These are phyloP conservation scores for Gyrodon lividus DNA, from an alignment of 768 basidiomycete genomes.

Conservation along the genomic window DNA sequence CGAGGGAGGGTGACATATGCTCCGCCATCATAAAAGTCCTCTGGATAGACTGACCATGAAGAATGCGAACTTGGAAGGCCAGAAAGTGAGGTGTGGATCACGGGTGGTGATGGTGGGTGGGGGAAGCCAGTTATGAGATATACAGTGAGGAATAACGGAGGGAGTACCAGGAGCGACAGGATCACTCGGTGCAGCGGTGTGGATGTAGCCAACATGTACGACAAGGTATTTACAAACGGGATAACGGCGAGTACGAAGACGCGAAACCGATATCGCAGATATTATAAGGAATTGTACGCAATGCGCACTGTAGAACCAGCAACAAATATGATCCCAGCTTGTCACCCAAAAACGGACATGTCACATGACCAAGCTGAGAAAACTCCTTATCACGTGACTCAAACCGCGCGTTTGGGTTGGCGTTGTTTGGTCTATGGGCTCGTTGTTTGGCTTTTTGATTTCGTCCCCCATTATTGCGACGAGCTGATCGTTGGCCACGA, in stretches of 20 bases:
- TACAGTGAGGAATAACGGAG: constrained; percentile 55
- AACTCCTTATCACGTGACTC: constrained; percentile 33
- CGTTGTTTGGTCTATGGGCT: constrained; percentile 23
- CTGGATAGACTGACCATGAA: constrained; percentile 73
- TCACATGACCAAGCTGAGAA: constrained; percentile 27
- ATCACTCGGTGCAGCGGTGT: constrained; percentile 19
- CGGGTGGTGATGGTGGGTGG: constrained; percentile 48
- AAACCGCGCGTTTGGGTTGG: constrained; percentile 37
- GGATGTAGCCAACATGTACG: constrained; percentile 7
- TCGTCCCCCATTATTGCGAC: constrained; percentile 11
- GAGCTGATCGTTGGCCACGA: constrained; percentile 12
- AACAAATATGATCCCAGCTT: background rate
- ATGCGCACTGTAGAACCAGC: background rate
- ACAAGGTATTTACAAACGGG: constrained; percentile 4
- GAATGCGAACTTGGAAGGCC: constrained; percentile 52
- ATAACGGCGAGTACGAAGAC: background rate
- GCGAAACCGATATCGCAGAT: background rate
- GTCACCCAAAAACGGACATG: background rate
- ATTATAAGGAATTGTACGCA: background rate
- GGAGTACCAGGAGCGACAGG: constrained; percentile 52
- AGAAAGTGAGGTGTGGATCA: constrained; percentile 57
- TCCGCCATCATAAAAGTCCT: constrained; percentile 60
- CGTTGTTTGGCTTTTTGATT: constrained; percentile 33
- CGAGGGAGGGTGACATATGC: constrained; percentile 64
- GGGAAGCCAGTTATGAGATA: constrained; percentile 72